These are phyloP conservation scores for Termitomyces sp. DNA, from an alignment of 768 basidiomycete genomes.

Conservation along the genomic window DNA sequence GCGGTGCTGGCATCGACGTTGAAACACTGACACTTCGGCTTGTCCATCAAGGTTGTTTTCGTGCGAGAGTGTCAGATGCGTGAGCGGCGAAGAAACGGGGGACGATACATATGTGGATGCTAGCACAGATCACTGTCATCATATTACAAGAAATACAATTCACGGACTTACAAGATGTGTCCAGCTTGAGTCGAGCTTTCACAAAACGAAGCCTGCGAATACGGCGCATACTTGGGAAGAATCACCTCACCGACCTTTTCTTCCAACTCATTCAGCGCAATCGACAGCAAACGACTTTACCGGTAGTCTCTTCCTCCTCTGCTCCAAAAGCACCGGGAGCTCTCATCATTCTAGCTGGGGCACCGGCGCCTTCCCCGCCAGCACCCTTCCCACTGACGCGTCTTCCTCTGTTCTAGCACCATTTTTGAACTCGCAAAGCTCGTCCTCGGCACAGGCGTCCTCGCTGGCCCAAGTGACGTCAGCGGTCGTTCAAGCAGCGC, in stretches of 20 bases:
- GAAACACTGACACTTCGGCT: constrained; percentile 27
- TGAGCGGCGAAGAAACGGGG: constrained; percentile 39
- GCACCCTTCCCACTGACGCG: constrained; percentile 44
- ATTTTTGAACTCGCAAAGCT: not conserved
- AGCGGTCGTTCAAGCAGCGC: constrained; percentile 80
- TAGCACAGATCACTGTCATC: constrained; percentile 12
- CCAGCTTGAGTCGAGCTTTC: too few relatives aligned
- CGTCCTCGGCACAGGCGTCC: constrained; percentile 24
- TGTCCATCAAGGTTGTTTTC: constrained; percentile 66
- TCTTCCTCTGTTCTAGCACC: constrained; percentile 15
- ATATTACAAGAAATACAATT: not conserved
- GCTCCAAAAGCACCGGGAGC: constrained; percentile 48
- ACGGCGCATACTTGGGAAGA: constrained; percentile 24
- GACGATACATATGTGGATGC: constrained; percentile 31
- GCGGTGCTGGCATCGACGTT: constrained; percentile 23
- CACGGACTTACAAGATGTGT: constrained; percentile 14
- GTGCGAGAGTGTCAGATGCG: constrained; percentile 51
- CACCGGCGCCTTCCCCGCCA: constrained; percentile 46
- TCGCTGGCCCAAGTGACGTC: constrained; percentile 63
- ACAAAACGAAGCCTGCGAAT: constrained; percentile 25
- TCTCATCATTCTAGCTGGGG: not conserved
- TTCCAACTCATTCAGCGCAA: constrained; percentile 48
- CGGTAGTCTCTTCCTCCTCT: constrained; percentile 48
- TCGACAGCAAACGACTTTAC: constrained; percentile 62
- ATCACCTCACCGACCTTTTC: constrained; percentile 24